Evolutionary conservation across 148 eudicot genomes (phyloP).

Genomic region (Mesembryanthemum crystallinum): DNA sequence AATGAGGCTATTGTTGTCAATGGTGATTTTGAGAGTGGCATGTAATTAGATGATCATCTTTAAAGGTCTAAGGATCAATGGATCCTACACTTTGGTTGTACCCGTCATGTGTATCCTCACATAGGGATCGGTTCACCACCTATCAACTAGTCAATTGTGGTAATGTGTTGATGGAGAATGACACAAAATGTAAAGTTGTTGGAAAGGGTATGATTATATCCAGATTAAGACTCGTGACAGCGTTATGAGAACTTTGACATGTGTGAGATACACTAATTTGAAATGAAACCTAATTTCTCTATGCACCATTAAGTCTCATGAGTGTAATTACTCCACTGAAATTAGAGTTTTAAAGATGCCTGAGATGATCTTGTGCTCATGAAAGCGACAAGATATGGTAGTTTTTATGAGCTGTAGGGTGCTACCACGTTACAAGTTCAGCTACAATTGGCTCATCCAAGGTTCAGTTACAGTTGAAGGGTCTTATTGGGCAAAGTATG

Average conservation of each 20-base stretch:
- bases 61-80: neutral
- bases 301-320: neutral
- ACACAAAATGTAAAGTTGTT: neutral
- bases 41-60: neutral
- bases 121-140: slow-evolving; percentile 6
- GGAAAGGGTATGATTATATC: neutral
- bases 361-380: neutral
- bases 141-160: neutral
- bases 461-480: neutral
- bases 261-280: neutral
- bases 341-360: neutral
- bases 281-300: neutral
- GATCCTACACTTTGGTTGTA: slow-evolving; percentile 18
- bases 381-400: neutral
- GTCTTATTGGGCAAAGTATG: neutral
- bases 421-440: neutral
- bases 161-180: neutral
- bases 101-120: slow-evolving; percentile 23
- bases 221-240: neutral
- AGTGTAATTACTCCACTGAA: neutral
- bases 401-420: neutral
- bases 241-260: neutral
- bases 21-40: neutral
- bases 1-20: neutral
- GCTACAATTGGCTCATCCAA: neutral